Evolutionary conservation across 495 filamentous ascomycete species (phyloP).

Genomic region (Aspergillus nidulans): DNA sequence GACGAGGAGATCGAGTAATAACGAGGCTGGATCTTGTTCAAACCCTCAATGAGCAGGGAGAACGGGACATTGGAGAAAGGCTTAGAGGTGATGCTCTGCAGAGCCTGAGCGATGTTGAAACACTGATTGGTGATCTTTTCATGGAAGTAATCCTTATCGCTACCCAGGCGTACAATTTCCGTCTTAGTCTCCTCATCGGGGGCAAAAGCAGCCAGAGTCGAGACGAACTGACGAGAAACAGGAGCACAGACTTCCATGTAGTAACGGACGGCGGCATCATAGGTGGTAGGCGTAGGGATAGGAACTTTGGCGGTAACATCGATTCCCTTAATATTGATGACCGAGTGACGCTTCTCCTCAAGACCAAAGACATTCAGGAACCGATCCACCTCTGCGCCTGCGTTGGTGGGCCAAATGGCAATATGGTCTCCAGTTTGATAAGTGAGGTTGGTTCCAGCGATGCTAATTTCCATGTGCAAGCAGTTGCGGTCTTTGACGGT

Average conservation of each 20-base stretch:
- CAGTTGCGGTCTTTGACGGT: conserved; percentile 90
- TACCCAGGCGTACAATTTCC: conserved; percentile 82
- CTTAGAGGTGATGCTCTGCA: conserved; percentile 69
- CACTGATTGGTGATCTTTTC: conserved; percentile 76
- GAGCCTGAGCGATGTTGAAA: conserved; percentile 84
- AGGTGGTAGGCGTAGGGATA: conserved; percentile 95
- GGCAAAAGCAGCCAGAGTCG: conserved; percentile 82
- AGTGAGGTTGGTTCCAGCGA: conserved; percentile 71
- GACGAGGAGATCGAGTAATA: conserved; percentile 99
- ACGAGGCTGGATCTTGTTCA: conserved; percentile 91
- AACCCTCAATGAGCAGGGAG: conserved; percentile 87
- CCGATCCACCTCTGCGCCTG: conserved; percentile 86
- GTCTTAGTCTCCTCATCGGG: conserved; percentile 78
- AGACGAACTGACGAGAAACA: conserved; percentile 92
- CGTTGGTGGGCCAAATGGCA: conserved; percentile 95
- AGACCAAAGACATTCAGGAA: conserved; percentile 80
- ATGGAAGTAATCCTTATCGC: conserved; percentile 95
- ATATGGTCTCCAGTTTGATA: conserved; percentile 98
- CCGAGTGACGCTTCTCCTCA: conserved; percentile 67
- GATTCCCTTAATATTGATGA: conserved; percentile 86
- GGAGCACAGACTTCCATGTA: conserved; percentile 96
- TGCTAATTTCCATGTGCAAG: conserved; percentile 92
- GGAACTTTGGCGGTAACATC: conserved; percentile 96
- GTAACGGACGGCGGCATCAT: conserved; percentile 89
- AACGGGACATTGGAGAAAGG: conserved; percentile 84